Base-by-base conservation (phyloP, 192 early-diverging fungal species). In the Coemansia sp. region DNA sequence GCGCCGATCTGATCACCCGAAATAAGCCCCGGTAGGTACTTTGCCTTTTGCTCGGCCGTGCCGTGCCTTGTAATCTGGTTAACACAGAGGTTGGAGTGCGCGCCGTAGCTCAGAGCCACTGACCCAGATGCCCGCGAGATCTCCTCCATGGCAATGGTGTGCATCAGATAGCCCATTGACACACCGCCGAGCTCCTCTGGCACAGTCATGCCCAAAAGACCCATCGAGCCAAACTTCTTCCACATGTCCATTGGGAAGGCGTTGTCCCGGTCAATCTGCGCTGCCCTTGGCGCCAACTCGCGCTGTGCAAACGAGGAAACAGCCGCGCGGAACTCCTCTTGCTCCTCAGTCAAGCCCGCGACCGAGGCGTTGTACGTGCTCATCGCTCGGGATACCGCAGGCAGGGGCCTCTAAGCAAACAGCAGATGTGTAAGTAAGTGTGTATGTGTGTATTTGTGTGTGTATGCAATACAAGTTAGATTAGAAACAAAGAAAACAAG, bases 171-270 rank as follows among this genome's bases (percentile, higher is more conserved):
- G 42, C 92, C 92, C 70, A 94, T 78, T 26, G 82, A 77, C 29
- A 94, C 78, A 28, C 94, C 94, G 51, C 94, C 92, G 70, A 93
- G 91, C 59, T 87, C 68, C 54, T 89, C 81, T 18, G 90, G 83
- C 5, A 85, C 92, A 17, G 94, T 97, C 46, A 97, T 82, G 39
- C 94, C 94, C 6, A 97, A 64, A 3, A 97, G 75, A 11, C 94
- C 94, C 94, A 97, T 97, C 28, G 88, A 81, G 42, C 94, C 94
- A 60, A 97, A 87, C 67, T 94, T 94, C 62, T 85, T 85, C 94
- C 94, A 97, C 93, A 95, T 94, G 57, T 93, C 91, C 87, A 84
- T 88, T 2, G 92, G 92, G 58, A 97, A 97, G 11, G 68, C 66
- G 57, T 95, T 95, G n/a, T 75, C 69, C 48, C 81, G 80, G 78